Conservation (phyloP, 805 yeast genomes). For the Myxozyma nipponensis region DNA sequence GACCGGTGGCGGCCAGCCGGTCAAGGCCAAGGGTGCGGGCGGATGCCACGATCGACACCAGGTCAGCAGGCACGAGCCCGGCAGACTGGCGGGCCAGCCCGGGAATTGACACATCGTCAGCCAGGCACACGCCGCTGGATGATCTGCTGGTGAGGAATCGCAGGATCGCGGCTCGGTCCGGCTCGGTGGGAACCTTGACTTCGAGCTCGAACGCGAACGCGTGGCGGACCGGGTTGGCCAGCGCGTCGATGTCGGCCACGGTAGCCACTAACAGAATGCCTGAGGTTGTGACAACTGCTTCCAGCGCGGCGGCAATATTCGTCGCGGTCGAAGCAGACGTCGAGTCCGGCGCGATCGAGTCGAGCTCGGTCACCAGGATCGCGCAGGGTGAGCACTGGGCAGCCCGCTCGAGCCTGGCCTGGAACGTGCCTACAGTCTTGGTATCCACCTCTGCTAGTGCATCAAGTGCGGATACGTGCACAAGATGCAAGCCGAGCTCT, state of each 20-base stretch:
- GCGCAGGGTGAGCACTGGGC: constrained; percentile 48
- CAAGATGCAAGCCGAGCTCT: constrained; percentile 60
- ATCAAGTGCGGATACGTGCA: constrained; percentile 68
- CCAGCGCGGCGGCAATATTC: constrained; percentile 57
- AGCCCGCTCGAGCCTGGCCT: constrained; percentile 70
- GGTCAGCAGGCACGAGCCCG: constrained; percentile 83
- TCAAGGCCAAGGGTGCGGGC: constrained; percentile 58
- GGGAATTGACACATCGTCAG: constrained; percentile 52
- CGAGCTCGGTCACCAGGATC: constrained; percentile 67
- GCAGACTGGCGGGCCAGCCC: constrained; percentile 81
- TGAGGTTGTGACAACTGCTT: constrained; percentile 44
- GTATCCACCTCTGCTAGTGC: constrained; percentile 66
- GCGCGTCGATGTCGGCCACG: constrained; percentile 59
- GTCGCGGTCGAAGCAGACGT: constrained; percentile 39
- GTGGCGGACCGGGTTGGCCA: constrained; percentile 64
- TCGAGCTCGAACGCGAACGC: constrained; percentile 72
- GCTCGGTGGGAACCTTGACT: constrained; percentile 72
- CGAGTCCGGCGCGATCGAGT: constrained; percentile 68
- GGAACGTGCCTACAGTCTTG: constrained; percentile 71
- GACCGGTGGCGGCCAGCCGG: constrained; percentile 40
- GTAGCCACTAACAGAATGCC: constrained; percentile 60
- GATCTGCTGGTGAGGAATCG: constrained; percentile 41
- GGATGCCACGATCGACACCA: constrained; percentile 62
- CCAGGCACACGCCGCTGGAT: constrained; percentile 31
- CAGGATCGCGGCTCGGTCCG: constrained; percentile 66